Base-by-base conservation (phyloP, 805 yeast genomes). In the Cyberlindnera amylophila region DNA sequence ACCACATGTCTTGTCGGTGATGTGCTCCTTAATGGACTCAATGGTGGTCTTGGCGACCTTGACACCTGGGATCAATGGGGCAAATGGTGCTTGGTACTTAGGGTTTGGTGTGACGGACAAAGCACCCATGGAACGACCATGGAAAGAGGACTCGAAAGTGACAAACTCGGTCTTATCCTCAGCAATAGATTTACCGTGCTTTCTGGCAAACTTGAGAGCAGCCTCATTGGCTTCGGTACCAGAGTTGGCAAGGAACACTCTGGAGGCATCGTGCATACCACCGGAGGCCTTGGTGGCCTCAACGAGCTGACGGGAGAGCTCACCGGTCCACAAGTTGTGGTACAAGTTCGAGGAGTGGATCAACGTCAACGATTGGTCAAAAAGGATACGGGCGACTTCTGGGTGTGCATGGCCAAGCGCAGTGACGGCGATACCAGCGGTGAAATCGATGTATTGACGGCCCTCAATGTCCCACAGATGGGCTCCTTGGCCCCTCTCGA, bases 351-450 rank as follows among this genome's bases (percentile, higher is more conserved):
- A 87, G 48, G 87, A 74, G 60, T 93, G 99, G 45, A 88, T 71
- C 52, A 91, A 69, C 9, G 81, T 80, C 26, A 62, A 61, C 1
- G 89, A 78, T 66, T 93, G 99, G 33, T 84, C 83, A 44, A 66
- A 63, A 47, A 89, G 61, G 46, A 93, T 77, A 41, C 82, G 68
- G 6, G 95, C 75, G 29, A 93, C 74, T 48, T 80, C 82, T 4
- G 81, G 79, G 54, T 93, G 75, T 19, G 89, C 70, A 59, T 93
- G 98, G 3, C 99, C 99, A 49, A 93, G 69, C 1, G 86, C 82
- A n/a, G 96, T 91, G 13, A 93, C 99, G 1, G 99, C 98, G 52
- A 93, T 91, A 40, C 99, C 99, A 2, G 97, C 89, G 1, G 91
- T 82, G 65, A 93, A 91, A 61, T 93, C 99, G 38, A 93, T 72